Evolutionary conservation across 116 monocot genomes (phyloP).

Genomic region (Trichopus zeylanicus): DNA sequence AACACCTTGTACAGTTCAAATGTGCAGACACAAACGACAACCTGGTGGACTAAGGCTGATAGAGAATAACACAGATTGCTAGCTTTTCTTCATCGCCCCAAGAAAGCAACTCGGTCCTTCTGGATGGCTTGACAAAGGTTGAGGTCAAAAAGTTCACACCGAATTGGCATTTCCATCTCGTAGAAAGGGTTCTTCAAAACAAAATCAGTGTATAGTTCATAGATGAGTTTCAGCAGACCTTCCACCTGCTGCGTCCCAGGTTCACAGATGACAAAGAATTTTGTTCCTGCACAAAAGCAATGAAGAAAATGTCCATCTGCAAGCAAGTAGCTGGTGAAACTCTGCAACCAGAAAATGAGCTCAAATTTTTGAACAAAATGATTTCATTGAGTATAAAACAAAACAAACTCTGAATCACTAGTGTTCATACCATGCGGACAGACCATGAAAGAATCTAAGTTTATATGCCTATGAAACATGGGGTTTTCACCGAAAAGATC

Average conservation of each 20-base stretch:
- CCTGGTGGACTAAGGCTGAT: too few relatives aligned
- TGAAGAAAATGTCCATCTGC: background rate
- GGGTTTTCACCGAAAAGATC: too few relatives aligned
- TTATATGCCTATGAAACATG: too few relatives aligned
- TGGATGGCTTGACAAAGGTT: constrained; percentile 68
- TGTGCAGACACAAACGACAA: too few relatives aligned
- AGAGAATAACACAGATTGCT: too few relatives aligned
- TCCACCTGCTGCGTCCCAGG: constrained; percentile 72
- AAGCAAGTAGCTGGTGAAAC: background rate
- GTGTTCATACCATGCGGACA: too few relatives aligned
- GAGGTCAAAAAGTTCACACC: constrained; percentile 90
- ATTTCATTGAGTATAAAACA: too few relatives aligned
- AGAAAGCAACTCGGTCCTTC: constrained; percentile 61
- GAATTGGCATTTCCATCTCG: constrained; percentile 98
- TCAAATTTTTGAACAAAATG: too few relatives aligned
- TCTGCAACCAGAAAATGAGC: background rate
- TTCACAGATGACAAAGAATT: constrained; percentile 83
- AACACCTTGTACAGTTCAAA: too few relatives aligned
- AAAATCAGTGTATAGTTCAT: constrained; percentile 89
- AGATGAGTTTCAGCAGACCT: constrained; percentile 60
- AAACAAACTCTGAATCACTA: too few relatives aligned
- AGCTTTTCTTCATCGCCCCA: constrained; percentile 70
- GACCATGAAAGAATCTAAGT: too few relatives aligned
- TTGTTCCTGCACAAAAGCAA: constrained; percentile 48
- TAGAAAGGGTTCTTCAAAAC: constrained; percentile 97